Evolutionary conservation across 2,329 filamentous ascomycete genomes (phyloP).

Genomic region (Diaporthe sp.): DNA sequence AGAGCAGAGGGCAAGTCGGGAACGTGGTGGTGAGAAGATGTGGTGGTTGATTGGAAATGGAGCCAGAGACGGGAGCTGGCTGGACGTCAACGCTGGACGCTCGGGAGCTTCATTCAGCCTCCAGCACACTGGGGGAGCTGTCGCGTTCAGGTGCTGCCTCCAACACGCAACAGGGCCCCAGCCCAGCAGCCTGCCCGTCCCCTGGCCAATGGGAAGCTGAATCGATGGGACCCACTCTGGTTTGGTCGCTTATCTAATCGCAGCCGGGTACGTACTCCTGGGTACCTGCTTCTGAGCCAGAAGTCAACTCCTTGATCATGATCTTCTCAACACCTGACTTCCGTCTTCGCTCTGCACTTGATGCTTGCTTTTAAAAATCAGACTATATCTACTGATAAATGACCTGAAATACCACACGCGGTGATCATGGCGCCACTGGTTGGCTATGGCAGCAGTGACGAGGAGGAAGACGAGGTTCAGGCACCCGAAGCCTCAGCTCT

Average conservation of each 20-base stretch:
- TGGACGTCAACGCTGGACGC: neutral
- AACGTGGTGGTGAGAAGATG: slow-evolving; percentile 36
- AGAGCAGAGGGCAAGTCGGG: neutral
- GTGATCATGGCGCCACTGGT: slow-evolving; percentile 59
- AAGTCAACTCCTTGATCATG: neutral
- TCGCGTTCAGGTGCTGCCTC: slow-evolving; percentile 49
- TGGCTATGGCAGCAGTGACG: slow-evolving; percentile 65
- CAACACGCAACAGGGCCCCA: neutral
- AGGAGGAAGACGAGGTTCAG: slow-evolving; percentile 54
- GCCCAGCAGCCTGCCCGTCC: slow-evolving; percentile 1
- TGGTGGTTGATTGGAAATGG: neutral
- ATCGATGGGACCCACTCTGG: neutral
- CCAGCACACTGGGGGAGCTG: slow-evolving; percentile 41
- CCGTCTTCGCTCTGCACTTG: neutral
- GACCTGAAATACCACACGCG: neutral
- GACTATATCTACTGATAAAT: neutral
- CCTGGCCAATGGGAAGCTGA: slow-evolving; percentile 24
- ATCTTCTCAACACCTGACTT: neutral
- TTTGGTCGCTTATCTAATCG: slow-evolving; percentile 14
- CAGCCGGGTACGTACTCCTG: neutral
- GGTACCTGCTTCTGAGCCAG: neutral
- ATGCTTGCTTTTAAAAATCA: too few relatives aligned
- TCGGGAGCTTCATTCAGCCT: slow-evolving; percentile 42
- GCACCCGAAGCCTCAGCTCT: neutral
- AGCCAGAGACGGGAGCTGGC: neutral